These are phyloP conservation scores for Sporisorium graminicola DNA, from an alignment of 1,284 basidiomycete species.

Conservation along the genomic window DNA sequence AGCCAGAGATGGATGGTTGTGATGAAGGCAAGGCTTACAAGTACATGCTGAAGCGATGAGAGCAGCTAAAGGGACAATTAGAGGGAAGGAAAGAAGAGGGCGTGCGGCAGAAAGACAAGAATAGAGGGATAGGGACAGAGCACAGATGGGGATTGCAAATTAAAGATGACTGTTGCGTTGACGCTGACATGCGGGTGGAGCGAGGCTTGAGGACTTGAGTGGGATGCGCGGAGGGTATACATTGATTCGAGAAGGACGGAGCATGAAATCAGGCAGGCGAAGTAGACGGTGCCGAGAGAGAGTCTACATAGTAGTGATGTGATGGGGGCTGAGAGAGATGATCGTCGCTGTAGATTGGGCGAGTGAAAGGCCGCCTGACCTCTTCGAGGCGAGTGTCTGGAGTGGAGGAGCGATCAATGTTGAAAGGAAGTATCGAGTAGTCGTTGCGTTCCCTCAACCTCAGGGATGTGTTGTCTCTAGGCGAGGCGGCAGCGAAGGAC, in stretches of 20 bases:
- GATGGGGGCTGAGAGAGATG: not conserved
- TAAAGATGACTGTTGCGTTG: slow-evolving; percentile 23
- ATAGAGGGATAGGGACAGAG: slow-evolving; percentile 7
- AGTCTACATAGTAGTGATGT: not conserved
- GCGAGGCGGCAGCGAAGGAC: slow-evolving; percentile 21
- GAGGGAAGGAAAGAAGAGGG: not conserved
- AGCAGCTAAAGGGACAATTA: not conserved
- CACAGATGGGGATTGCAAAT: slow-evolving; percentile 18
- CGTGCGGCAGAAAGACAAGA: not conserved
- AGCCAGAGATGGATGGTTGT: not conserved
- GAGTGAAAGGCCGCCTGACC: slow-evolving; percentile 44
- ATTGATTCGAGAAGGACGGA: not conserved
- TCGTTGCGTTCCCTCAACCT: slow-evolving; percentile 40
- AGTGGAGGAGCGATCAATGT: slow-evolving; percentile 46
- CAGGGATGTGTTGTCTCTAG: slow-evolving; percentile 34
- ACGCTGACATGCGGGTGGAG: slow-evolving; percentile 1
- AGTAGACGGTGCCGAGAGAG: slow-evolving; percentile 1
- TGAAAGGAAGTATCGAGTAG: slow-evolving; percentile 30
- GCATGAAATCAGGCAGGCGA: slow-evolving; percentile 7
- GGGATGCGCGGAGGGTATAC: slow-evolving; percentile 18
- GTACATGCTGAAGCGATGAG: slow-evolving; percentile 12
- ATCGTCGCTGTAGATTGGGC: slow-evolving; percentile 15
- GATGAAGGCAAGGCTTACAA: slow-evolving; percentile 5
- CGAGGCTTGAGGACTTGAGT: not conserved
- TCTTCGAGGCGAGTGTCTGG: slow-evolving; percentile 52